phyloP scores from a whole-genome alignment of 2,329 filamentous ascomycete species.

The Alternaria burnsii region DNA sequence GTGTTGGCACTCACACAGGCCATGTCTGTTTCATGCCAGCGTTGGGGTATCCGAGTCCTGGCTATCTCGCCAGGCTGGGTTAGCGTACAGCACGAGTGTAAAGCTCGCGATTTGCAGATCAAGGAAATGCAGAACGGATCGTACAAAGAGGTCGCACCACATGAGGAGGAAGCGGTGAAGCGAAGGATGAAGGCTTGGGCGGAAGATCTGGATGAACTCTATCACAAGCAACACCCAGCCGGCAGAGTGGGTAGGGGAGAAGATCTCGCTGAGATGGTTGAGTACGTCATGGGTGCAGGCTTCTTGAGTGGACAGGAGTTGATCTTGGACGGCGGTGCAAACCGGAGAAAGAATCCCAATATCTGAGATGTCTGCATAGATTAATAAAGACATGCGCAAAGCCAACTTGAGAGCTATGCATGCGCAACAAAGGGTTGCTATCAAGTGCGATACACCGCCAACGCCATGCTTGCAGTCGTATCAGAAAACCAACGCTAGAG shows the following conservation, averaged over 20 bases:
- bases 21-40: conserved; percentile 56
- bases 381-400: background rate
- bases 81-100: conserved; percentile 56
- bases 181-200: conserved; percentile 51
- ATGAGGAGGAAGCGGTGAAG: conserved; percentile 26
- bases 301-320: conserved; percentile 51
- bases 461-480: conserved; percentile 12
- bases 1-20: conserved; percentile 59
- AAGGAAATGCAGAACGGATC: conserved; percentile 26
- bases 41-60: conserved; percentile 56
- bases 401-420: background rate
- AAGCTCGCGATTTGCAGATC: conserved; percentile 52
- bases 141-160: conserved; percentile 25
- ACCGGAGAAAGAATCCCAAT: conserved; percentile 35
- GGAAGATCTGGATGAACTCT: conserved; percentile 55
- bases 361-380: conserved; percentile 14
- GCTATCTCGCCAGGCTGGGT: conserved; percentile 62
- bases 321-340: conserved; percentile 32
- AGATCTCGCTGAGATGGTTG: conserved; percentile 54
- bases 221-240: conserved; percentile 59
- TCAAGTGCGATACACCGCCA: conserved; percentile 6
- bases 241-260: conserved; percentile 61
- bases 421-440: background rate
- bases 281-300: conserved; percentile 52
- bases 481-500: background rate